Evolutionary conservation across 208 protist species (phyloP).

Genomic region (Leishmania arabica): DNA sequence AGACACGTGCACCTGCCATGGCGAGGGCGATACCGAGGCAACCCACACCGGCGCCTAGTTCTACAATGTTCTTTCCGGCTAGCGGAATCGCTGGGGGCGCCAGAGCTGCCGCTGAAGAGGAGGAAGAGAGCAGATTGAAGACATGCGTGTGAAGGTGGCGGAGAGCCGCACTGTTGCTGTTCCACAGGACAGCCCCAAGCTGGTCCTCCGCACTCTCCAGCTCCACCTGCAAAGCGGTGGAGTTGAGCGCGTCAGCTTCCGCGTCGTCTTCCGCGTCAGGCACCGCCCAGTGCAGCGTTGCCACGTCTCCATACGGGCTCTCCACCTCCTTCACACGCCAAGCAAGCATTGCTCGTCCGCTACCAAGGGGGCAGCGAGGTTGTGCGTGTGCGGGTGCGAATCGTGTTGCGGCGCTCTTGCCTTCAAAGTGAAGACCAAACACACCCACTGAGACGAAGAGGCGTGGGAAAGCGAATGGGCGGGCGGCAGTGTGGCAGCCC

Average conservation of each 20-base stretch:
- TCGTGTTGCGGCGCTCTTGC: neutral
- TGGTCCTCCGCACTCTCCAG: conserved; percentile 84
- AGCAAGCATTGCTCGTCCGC: conserved; percentile 46
- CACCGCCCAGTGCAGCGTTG: conserved; percentile 86
- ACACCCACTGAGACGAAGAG: neutral
- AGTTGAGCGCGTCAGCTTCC: conserved; percentile 13
- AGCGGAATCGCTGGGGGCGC: conserved; percentile 6
- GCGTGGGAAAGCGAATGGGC: neutral
- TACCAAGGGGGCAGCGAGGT: neutral
- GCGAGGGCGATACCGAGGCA: conserved; percentile 90
- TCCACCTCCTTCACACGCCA: conserved; percentile 74
- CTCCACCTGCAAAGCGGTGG: conserved; percentile 36
- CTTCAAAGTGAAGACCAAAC: neutral
- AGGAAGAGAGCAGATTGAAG: conserved; percentile 16
- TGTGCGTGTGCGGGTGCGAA: neutral
- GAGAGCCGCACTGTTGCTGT: conserved; percentile 82
- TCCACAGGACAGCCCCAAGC: conserved; percentile 90
- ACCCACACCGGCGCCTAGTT: conserved; percentile 87
- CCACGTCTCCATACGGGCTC: conserved; percentile 73
- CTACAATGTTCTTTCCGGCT: conserved; percentile 37
- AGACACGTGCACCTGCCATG: conserved; percentile 69
- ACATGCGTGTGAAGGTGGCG: conserved; percentile 66
- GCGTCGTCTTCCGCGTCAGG: conserved; percentile 18
- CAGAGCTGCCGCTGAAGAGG: neutral
- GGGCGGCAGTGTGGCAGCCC: neutral